Conservation (phyloP, 805 yeast genomes). For the Saccharomycopsis guyanensis region DNA sequence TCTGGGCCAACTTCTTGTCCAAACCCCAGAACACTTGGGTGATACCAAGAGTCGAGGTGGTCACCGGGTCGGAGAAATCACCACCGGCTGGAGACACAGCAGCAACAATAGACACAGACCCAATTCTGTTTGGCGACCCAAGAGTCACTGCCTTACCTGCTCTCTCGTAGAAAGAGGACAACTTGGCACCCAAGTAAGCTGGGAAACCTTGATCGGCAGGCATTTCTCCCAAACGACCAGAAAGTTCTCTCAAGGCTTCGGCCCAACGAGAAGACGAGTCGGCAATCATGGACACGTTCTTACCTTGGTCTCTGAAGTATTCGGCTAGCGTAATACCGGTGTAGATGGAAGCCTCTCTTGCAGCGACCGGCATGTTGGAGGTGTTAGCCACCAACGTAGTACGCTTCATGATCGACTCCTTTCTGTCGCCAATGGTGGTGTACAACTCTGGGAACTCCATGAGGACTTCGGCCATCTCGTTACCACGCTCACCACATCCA, state of each 20-base stretch:
- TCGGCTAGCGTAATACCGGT: constrained; percentile 99
- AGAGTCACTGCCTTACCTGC: constrained; percentile 95
- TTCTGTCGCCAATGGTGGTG: constrained; percentile 84
- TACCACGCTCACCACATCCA: constrained; percentile 96
- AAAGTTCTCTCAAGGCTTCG: constrained; percentile 98
- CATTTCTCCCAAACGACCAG: constrained; percentile 99
- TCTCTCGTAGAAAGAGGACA: constrained; percentile 98
- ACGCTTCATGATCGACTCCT: constrained; percentile 99
- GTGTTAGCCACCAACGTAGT: constrained; percentile 98
- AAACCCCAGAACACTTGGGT: constrained; percentile 99
- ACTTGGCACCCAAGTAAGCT: constrained; percentile 96
- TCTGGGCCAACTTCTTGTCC: constrained; percentile 97
- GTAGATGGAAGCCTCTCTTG: constrained; percentile 98
- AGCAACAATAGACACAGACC: constrained; percentile 98
- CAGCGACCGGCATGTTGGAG: constrained; percentile 99
- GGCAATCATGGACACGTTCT: constrained; percentile 98
- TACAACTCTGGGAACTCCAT: constrained; percentile 98
- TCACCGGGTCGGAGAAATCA: constrained; percentile 99
- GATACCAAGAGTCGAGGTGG: constrained; percentile 96
- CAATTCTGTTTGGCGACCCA: constrained; percentile 94
- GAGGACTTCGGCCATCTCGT: constrained; percentile 98
- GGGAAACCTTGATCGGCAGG: constrained; percentile 99
- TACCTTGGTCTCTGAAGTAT: constrained; percentile 99
- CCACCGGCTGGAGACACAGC: constrained; percentile 99
- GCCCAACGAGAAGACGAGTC: constrained; percentile 99